Base-by-base conservation (phyloP, 495 filamentous ascomycete genomes). In the Lichina pygmaea region DNA sequence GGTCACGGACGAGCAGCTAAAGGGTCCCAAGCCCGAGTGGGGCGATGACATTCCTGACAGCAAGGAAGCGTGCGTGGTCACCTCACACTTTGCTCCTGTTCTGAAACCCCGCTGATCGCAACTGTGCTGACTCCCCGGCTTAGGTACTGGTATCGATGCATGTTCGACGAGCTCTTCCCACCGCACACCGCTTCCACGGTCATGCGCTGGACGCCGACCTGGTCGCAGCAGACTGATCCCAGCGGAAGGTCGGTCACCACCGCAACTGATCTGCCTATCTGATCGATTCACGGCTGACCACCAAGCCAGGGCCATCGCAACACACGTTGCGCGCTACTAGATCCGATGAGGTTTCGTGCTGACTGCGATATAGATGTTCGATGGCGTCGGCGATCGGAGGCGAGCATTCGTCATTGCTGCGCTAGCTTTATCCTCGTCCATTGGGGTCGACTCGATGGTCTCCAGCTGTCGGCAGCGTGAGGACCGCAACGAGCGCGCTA, bases 81-180 rank as follows among this genome's bases (percentile, higher is more conserved):
- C 8, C 34, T 39, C 36, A 2, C 11, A 11, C 7, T 12, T 11
- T 7, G 15, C 17, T 34, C 13, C 34, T 38, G 37, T 45, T 53
- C 51, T 57, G 48, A 42, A 16, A 54, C 24, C 2, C 24, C 2
- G 24, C 24, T 24, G 24, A 24, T 24, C 24, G 24, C 24, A 48
- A 44, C 4, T 4, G 24, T 24, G 24, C 24, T 24, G 24, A 24
- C 24, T 24, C 24, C 24, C 24, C 24, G 24, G 24, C 24, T 13
- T 48, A 66, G 77, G 13, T 92, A 94, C 67, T 95, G 89, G 91
- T 97, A 97, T 66, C 77, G 89, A 51, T 63, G 57, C 54, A 95
- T 97, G 84, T 97, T 95, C 58, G 89, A 97, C 58, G 89, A 97
- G 68, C 86, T 83, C 60, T 97, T 95, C 71, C 91, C 91, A 37